Base-by-base conservation (phyloP, 805 yeast genomes). In the Candida nemodendra region DNA sequence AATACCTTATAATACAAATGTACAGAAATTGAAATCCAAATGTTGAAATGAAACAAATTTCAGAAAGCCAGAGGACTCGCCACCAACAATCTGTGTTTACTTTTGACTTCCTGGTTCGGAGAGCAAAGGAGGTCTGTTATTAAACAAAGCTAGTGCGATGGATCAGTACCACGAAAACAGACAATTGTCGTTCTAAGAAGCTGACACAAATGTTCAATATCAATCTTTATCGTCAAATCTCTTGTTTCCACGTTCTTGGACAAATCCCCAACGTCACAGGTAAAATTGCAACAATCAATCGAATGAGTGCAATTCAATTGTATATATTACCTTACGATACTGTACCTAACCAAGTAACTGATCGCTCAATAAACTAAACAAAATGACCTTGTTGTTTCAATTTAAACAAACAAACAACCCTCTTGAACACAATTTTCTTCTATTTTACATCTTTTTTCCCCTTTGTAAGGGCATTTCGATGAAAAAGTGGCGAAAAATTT, bases 231-330 rank as follows among this genome's bases (percentile, higher is more conserved):
- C n/a, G n/a, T n/a, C n/a, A n/a, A n/a, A n/a, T n/a, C n/a, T n/a
- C n/a, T n/a, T n/a, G n/a, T n/a, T n/a, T n/a, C n/a, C n/a, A n/a
- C n/a, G n/a, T n/a, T n/a, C n/a, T n/a, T n/a, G n/a, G n/a, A n/a
- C n/a, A n/a, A n/a, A n/a, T n/a, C n/a, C n/a, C n/a, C n/a, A n/a
- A n/a, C n/a, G n/a, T 11, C 24, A 21, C 29, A 35, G 34, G 33
- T 33, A 33, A 34, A 36, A 44, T 45, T 53, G 60, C 57, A 54
- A 53, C 60, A 46, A 48, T 54, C 60, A 56, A 56, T 44, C 46
- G 42, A 56, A 56, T 56, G 60, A 56, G 60, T 56, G 56, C 57
- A 54, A 53, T 40, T 25, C 30, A 19, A 18, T 23, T 31, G 14
- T 34, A 35, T 27, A 29, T 36, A 32, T 14, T 35, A 30, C 28